Conservation (phyloP, 2,329 filamentous ascomycete genomes). For the Venturia oleaginea region DNA sequence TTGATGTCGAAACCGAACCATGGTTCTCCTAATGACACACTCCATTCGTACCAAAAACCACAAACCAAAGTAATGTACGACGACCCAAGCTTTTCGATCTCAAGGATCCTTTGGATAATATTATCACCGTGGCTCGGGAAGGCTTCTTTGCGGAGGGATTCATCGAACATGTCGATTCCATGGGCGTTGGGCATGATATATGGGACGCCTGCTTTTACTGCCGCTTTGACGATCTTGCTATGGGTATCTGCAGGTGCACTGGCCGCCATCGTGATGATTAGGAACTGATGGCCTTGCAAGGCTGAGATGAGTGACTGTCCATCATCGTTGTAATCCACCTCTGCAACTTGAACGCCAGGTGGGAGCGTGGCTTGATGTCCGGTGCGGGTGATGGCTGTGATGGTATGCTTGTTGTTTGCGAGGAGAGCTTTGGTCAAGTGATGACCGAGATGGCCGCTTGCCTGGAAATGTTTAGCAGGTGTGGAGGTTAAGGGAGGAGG, state of each 20-base stretch:
- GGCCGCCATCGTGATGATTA: conserved; percentile 31
- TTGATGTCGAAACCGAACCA: conserved; percentile 30
- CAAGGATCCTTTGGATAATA: conserved; percentile 8
- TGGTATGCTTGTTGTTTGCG: conserved; percentile 35
- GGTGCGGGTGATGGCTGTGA: conserved; percentile 42
- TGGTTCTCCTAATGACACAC: conserved; percentile 8
- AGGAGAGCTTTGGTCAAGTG: conserved; percentile 32
- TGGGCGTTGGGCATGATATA: conserved; percentile 34
- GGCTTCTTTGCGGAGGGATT: conserved; percentile 19
- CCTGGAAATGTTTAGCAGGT: conserved; percentile 13
- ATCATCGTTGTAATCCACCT: conserved; percentile 36
- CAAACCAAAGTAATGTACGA: conserved; percentile 22
- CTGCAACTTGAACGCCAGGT: conserved; percentile 29
- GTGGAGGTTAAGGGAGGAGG: neutral
- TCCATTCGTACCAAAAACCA: conserved; percentile 25
- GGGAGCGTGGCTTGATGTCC: conserved; percentile 36
- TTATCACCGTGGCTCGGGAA: neutral
- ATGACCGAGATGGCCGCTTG: conserved; percentile 32
- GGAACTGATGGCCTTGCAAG: conserved; percentile 28
- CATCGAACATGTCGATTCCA: conserved; percentile 22
- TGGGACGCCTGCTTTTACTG: conserved; percentile 28
- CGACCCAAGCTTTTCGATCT: conserved; percentile 21
- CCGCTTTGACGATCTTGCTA: conserved; percentile 25
- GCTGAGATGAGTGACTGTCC: conserved; percentile 30
- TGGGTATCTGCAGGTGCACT: conserved; percentile 24